Evolutionary conservation across 352 stramenopile species (phyloP), one percentile per base, ranked within the genome.

Genomic region (Pythium sukuiense): DNA sequence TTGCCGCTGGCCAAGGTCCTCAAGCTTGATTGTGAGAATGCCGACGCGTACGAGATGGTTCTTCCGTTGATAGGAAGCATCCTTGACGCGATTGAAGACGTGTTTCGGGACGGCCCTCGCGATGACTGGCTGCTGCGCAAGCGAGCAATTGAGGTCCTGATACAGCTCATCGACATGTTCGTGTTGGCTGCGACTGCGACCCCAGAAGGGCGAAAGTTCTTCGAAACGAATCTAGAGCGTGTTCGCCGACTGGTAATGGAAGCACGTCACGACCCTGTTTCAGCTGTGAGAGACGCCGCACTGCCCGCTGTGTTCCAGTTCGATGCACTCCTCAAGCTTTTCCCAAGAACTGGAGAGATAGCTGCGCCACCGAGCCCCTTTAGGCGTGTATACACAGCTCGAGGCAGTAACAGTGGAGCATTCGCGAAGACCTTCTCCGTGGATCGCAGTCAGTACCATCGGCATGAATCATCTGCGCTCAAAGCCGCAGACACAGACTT

Each of bases 61-160:
- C 58, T 70, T n/a, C 69, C 74, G 0, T 72, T 77, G 18, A 66
- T 86, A 9, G 55, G 54, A 6, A 83, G 61, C 33, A 74, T 89
- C 20, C 74, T 83, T 33, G 82, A 90, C 41, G 73, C 75, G 9
- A 83, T 90, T 3, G 82, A 90, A 49, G 80, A 88, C 57, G 68
- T 69, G 1, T 87, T 88, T 43, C 79, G 81, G 20, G 80, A 76
- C 18, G 76, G 43, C 1, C 65, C 75, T 41, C 74, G 82, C 20
- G 74, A 85, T 9, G 72, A 87, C 61, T 90, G 82, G 82, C 20
- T 84, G 39, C 50, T 87, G 24, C 74, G 82, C 2, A 83, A 84
- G 45, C 76, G 82, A 18, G 80, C 66, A 11, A 61, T 89, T 3
- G 80, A 89, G 24, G 64, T 90, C 6, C 67, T 90, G 24, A 68